Evolutionary conservation across 148 eudicot genomes (phyloP).

Genomic region (Agrostemma githago): DNA sequence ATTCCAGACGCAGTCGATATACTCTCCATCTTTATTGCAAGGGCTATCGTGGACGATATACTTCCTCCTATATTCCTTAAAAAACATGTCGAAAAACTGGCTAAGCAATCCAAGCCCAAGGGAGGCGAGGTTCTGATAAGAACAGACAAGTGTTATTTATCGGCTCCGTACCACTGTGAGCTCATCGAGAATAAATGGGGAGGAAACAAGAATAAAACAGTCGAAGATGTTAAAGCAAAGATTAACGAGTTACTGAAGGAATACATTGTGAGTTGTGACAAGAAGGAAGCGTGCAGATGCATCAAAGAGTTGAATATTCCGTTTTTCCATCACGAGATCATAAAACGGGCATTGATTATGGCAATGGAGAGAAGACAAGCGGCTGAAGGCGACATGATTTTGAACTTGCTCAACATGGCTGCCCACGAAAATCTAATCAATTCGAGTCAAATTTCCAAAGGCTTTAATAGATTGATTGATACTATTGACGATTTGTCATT

Average conservation of each 20-base stretch:
- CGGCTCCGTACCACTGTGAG: slow-evolving; percentile 48
- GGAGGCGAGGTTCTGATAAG: slow-evolving; percentile 43
- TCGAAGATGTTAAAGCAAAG: slow-evolving; percentile 43
- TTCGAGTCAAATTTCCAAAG: slow-evolving; percentile 59
- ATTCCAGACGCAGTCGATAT: slow-evolving; percentile 50
- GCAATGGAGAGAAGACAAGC: slow-evolving; percentile 47
- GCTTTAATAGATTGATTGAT: slow-evolving; percentile 44
- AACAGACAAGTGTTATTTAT: slow-evolving; percentile 45
- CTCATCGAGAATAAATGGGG: slow-evolving; percentile 57
- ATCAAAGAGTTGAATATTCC: slow-evolving; percentile 54
- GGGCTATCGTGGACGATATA: slow-evolving; percentile 62
- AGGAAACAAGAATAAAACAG: slow-evolving; percentile 36
- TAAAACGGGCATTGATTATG: slow-evolving; percentile 43
- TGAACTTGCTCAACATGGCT: slow-evolving; percentile 37
- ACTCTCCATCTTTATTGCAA: slow-evolving; percentile 50
- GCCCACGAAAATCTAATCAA: slow-evolving; percentile 52
- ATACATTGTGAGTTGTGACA: slow-evolving; percentile 45
- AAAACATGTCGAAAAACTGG: slow-evolving; percentile 20
- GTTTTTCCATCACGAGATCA: slow-evolving; percentile 56
- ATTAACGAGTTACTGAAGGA: slow-evolving; percentile 37
- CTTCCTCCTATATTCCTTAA: slow-evolving; percentile 51
- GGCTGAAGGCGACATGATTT: slow-evolving; percentile 29
- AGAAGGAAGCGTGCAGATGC: slow-evolving; percentile 52
- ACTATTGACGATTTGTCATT: slow-evolving; percentile 48
- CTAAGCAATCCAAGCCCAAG: slow-evolving; percentile 44